phyloP scores from a whole-genome alignment of 2,329 filamentous ascomycete genomes.

The Bisporella sp. region DNA sequence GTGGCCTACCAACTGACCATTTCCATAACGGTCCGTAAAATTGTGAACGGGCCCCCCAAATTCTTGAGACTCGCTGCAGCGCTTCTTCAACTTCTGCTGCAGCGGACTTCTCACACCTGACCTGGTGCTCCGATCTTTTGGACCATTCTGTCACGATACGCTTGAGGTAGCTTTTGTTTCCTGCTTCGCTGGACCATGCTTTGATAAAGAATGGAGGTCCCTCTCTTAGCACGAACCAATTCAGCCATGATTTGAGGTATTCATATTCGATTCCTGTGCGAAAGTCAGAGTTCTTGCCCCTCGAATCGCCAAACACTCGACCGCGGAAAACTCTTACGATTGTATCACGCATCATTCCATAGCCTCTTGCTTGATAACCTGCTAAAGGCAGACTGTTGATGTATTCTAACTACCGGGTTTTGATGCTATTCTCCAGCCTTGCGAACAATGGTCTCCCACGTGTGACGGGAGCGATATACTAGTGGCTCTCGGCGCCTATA shows the following conservation, averaged over 20 bases:
- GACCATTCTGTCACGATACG: background rate
- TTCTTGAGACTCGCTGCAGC: background rate
- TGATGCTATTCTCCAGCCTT: background rate
- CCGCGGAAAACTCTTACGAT: background rate
- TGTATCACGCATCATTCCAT: background rate
- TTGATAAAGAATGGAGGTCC: background rate
- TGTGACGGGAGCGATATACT: background rate
- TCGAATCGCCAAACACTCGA: background rate
- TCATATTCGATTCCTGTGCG: background rate
- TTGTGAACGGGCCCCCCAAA: background rate
- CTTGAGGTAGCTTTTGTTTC: background rate
- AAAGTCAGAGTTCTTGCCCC: background rate
- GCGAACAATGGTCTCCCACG: background rate
- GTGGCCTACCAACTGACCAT: background rate
- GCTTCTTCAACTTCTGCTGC: background rate
- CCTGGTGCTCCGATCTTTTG: background rate
- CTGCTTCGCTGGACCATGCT: background rate
- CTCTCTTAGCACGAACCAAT: background rate
- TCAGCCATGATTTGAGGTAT: background rate
- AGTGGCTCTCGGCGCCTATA: background rate
- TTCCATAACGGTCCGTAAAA: background rate
- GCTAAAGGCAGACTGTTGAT: background rate
- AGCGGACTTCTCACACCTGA: background rate
- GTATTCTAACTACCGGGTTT: background rate
- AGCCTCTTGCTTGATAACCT: background rate